Base-by-base conservation (phyloP, 306 rosid genomes). In the Corylus heterophylla region DNA sequence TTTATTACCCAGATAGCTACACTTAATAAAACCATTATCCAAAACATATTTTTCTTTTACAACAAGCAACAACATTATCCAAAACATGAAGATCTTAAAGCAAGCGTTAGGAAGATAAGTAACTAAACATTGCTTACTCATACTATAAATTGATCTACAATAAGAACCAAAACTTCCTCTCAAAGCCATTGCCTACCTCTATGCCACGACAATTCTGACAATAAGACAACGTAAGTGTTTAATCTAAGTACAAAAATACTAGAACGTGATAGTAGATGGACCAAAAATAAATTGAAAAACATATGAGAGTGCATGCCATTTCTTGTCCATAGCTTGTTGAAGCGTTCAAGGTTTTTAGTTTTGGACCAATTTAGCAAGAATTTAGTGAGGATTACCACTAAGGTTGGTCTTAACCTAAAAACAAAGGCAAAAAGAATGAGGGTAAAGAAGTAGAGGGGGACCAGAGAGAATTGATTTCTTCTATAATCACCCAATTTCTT, bases 21-120 rank as follows among this genome's bases (percentile, higher is more conserved):
- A 58, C 69, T 61, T 59, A 17, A 22, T 71, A 55, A 27, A 22
- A 72, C 63, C 44, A 58, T 71, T 27, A 78, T 16, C 61, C 71
- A 64, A 64, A 35, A 35, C 49, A 62, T 20, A 29, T 27, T 27
- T 14, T 62, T 17, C 12, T 37, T 14, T 5, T 55, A 18, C 9
- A 12, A 31, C 71, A 13, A 62, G 69, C 0, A 7, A 62, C 44
- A 62, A 11, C 44, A 27, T 29, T 29, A 62, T 62, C 42, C 17
- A 67, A 29, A 67, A 8, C 25, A 67, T 37, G 48, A 18, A 8
- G 1, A 6, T 39, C 25, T 67, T 67, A 67, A 67, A 25, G 9
- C 27, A 67, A 37, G 20, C 10, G 7, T 16, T 4, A 5, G 49
- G 49, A 17, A 39, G 69, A 67, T 16, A 42, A 17, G 11, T 17